A percentile compares a stretch with the other conserved stretches of the same genome.
phyloP scores from a whole-genome alignment of 2,329 filamentous ascomycete species.

The Chlorencoelia australis region DNA sequence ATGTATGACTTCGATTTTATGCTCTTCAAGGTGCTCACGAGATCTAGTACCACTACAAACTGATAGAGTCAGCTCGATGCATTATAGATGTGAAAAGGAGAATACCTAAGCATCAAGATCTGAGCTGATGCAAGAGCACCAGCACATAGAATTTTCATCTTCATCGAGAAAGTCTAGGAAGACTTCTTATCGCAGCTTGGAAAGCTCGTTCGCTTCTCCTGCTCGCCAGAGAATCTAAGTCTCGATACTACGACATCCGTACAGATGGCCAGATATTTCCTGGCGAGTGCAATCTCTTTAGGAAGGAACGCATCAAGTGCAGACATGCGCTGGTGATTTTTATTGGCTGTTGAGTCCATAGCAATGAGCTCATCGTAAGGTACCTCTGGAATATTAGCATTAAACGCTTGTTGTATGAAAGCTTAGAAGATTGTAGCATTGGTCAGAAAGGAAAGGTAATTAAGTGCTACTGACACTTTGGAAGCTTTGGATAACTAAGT shows the following conservation, averaged over 20 bases:
- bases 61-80: no score
- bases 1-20: constrained; percentile 1
- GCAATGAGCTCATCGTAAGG: constrained; percentile 4
- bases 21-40: constrained; percentile 4
- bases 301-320: constrained; percentile 8
- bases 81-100: background rate
- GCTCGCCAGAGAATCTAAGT: constrained; percentile 3
- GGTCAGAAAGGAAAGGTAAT: no score
- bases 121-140: constrained; percentile 5
- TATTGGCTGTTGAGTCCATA: constrained; percentile 3
- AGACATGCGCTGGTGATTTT: constrained; percentile 4
- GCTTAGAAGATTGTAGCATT: background rate
- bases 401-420: constrained; percentile 1
- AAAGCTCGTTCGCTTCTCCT: constrained; percentile 1
- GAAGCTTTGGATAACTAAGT: no score
- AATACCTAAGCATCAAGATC: constrained; percentile 8
- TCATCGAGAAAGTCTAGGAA: background rate
- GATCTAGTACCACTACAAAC: constrained; percentile 4
- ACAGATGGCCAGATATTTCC: constrained; percentile 5
- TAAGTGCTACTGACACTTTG: no score
- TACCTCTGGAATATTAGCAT: constrained; percentile 3
- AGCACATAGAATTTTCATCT: constrained; percentile 3
- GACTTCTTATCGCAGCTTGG: background rate
- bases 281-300: constrained; percentile 1
- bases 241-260: constrained; percentile 2